Evolutionary conservation across 192 early-diverging fungal species (phyloP).

Genomic region (Entomortierella beljakovae): DNA sequence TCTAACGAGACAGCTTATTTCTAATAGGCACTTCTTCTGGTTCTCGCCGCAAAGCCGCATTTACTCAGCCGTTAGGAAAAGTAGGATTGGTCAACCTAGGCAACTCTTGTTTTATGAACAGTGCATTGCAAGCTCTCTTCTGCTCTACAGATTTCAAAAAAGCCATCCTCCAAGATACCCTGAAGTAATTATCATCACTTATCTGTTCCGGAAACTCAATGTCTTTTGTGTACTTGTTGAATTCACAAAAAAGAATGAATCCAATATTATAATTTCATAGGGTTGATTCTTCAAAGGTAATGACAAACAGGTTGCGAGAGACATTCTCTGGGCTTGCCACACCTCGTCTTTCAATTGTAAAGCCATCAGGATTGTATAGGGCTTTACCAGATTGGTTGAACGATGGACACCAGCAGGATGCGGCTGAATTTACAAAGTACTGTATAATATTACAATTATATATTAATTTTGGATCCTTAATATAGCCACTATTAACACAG

Average conservation of each 20-base stretch:
- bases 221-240: not conserved
- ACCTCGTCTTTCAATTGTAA: constrained; percentile 31
- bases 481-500: not conserved
- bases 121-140: constrained; percentile 73
- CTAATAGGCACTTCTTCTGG: constrained; percentile 31
- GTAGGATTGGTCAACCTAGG: constrained; percentile 83
- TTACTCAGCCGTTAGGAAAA: constrained; percentile 39
- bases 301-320: constrained; percentile 27
- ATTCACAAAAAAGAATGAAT: no score
- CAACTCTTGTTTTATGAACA: constrained; percentile 93
- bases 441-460: no score
- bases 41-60: constrained; percentile 4
- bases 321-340: constrained; percentile 32
- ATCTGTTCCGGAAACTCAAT: not conserved
- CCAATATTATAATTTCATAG: constrained; percentile 11
- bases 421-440: constrained; percentile 49
- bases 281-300: constrained; percentile 9
- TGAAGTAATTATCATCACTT: constrained; percentile 11
- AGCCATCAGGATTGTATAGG: constrained; percentile 28
- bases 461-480: no score
- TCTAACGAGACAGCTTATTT: no score
- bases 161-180: constrained; percentile 14
- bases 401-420: constrained; percentile 49
- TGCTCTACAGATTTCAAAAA: constrained; percentile 33
- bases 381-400: constrained; percentile 44